A percentile compares a stretch with the other conserved stretches of the same genome.
Conservation (phyloP, 768 basidiomycete species). For the Amanita molliuscula region DNA sequence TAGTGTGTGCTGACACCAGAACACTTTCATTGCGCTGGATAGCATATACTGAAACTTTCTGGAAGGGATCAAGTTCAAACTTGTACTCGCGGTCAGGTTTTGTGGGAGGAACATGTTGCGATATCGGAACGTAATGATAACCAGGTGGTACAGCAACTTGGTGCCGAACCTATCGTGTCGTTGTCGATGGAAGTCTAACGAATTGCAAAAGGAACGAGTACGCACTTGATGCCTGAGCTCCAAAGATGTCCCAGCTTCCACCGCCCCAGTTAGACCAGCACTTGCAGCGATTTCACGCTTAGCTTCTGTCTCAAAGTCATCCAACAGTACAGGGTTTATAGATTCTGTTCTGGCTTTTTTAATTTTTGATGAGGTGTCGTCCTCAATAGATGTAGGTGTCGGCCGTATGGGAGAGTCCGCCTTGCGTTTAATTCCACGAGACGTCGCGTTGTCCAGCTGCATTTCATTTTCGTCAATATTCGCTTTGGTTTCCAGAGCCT, state of each 20-base stretch:
- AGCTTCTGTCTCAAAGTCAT: conserved; percentile 92
- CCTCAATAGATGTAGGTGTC: neutral
- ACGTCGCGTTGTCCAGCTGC: conserved; percentile 11
- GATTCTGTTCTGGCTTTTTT: conserved; percentile 57
- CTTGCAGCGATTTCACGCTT: conserved; percentile 86
- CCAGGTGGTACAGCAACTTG: conserved; percentile 94
- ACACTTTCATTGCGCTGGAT: conserved; percentile 98
- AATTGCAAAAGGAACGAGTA: neutral
- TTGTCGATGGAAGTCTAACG: neutral
- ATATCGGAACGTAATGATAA: conserved; percentile 85
- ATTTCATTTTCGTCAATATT: conserved; percentile 21
- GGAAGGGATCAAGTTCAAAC: conserved; percentile 96
- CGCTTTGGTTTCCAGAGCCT: conserved; percentile 18
- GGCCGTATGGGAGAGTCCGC: neutral
- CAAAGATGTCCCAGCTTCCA: conserved; percentile 53
- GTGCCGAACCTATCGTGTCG: conserved; percentile 64
- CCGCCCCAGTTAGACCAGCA: conserved; percentile 73
- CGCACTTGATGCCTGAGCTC: conserved; percentile 76
- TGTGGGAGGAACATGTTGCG: conserved; percentile 80
- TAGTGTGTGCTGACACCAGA: conserved; percentile 96
- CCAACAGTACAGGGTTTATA: conserved; percentile 70
- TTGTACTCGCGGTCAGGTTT: conserved; percentile 92
- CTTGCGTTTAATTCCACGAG: conserved; percentile 2
- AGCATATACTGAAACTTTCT: conserved; percentile 86
- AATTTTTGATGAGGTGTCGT: conserved; percentile 15